Evolutionary conservation across 2,329 filamentous ascomycete species (phyloP).

Genomic region (Alternaria sp.): DNA sequence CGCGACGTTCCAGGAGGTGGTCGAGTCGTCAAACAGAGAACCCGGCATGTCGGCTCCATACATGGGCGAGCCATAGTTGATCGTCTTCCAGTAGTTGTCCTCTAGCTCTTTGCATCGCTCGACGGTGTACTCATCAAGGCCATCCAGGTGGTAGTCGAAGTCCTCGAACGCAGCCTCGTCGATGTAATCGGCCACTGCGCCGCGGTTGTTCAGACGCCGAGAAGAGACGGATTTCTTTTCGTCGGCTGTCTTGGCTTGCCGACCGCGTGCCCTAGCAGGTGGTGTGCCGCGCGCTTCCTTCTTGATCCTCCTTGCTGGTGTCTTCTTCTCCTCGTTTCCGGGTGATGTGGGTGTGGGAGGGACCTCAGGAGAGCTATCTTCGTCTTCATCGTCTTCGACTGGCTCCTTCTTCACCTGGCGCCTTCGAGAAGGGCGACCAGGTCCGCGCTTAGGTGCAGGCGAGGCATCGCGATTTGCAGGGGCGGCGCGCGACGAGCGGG

Average conservation of each 20-base stretch:
- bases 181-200: slow-evolving; percentile 77
- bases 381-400: slow-evolving; percentile 41
- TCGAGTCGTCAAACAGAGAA: slow-evolving; percentile 87
- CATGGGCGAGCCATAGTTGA: slow-evolving; percentile 92
- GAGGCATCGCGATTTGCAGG: slow-evolving; percentile 46
- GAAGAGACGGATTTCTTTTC: slow-evolving; percentile 76
- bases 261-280: slow-evolving; percentile 63
- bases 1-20: slow-evolving; percentile 89
- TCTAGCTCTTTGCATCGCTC: slow-evolving; percentile 95
- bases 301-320: slow-evolving; percentile 33
- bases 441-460: slow-evolving; percentile 54
- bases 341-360: slow-evolving; percentile 54
- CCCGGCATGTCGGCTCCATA: slow-evolving; percentile 98
- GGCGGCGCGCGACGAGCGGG: slow-evolving; percentile 41
- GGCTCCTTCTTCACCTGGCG: slow-evolving; percentile 31
- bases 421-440: slow-evolving; percentile 54
- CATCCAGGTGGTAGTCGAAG: slow-evolving; percentile 88
- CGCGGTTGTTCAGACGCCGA: slow-evolving; percentile 82
- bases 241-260: slow-evolving; percentile 51
- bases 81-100: slow-evolving; percentile 93
- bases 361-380: slow-evolving; percentile 40
- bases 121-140: slow-evolving; percentile 82
- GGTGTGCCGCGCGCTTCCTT: slow-evolving; percentile 50
- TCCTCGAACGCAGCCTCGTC: slow-evolving; percentile 90
- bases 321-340: slow-evolving; percentile 50